Base-by-base conservation (phyloP, 2,329 filamentous ascomycete species). In the Talaromyces amestolkiae region DNA sequence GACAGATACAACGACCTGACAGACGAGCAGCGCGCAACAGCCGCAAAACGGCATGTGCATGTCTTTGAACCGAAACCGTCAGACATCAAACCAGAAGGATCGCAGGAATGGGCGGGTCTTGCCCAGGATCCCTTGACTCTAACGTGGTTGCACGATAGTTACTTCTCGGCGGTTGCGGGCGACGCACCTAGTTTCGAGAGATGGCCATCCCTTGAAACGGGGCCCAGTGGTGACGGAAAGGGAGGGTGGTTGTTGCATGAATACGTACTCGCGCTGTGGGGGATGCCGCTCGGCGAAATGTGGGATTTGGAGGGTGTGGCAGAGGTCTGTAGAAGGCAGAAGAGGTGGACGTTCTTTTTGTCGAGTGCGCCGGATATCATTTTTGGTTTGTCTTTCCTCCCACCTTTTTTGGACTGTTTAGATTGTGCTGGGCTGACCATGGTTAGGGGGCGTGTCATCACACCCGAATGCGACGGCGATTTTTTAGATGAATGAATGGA, bases 111-210 rank as follows among this genome's bases (percentile, higher is more conserved):
- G 70, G 81, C 81, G 0, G 85, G 85, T 0, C 65, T 87, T 3
- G 80, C 79, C 56, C 84, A 85, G 68, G 83, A 85, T 59, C 76
- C 85, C 58, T 83, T 83, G 53, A 83, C 88, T 3, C 78, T 86
- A 8, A 83, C 85, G 62, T 92, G 89, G 88, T 68, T 91, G 66
- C 89, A 90, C 79, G 87, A 91, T 71, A 85, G 83, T 69, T 87
- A 88, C 61, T 91, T 92, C 69, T 81, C 88, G 0, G 86, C 85
- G 0, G 87, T 89, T 1, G 87, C 84, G 0, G 86, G 87, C 0
- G 89, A 92, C 72, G 79, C 83, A 13, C 85, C 84, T 22, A 80
- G 84, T 0, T 90, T 91, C 67, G 89, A 92, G 77, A 82, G 84
- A 0, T 85, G 86, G 75, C 87, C 88, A 1, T 84, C 85, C 6